These are phyloP conservation scores for Fusarium sp. DNA, from an alignment of 2,329 filamentous ascomycete species.

Conservation along the genomic window DNA sequence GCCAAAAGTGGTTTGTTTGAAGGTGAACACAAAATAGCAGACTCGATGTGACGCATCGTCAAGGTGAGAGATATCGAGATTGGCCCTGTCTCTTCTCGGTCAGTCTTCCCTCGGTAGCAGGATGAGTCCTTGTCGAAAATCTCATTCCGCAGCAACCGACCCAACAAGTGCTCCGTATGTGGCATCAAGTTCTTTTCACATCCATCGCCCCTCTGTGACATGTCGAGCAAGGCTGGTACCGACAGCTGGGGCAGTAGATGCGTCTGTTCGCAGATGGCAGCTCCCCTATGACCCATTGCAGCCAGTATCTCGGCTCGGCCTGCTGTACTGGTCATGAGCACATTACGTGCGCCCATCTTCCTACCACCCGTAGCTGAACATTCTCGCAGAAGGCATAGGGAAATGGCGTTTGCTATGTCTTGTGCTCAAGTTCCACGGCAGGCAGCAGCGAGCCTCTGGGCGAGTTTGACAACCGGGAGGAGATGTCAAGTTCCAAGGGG, in stretches of 20 bases:
- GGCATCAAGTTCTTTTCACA: neutral
- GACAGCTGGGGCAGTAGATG: neutral
- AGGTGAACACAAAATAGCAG: conserved; percentile 7
- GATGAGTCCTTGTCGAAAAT: neutral
- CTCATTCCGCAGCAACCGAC: neutral
- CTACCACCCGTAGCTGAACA: neutral
- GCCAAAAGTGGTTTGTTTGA: conserved; percentile 12
- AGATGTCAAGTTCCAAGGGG: neutral
- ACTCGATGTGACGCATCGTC: conserved; percentile 20
- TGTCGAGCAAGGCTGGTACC: conserved; percentile 1
- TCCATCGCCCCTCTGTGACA: conserved; percentile 6
- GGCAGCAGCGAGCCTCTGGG: conserved; percentile 25
- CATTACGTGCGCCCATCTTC: neutral
- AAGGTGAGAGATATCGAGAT: conserved; percentile 26
- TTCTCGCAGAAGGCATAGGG: neutral
- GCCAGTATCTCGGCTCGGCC: neutral
- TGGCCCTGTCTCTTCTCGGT: neutral
- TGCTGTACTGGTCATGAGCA: neutral
- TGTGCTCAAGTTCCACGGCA: conserved; percentile 31
- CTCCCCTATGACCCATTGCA: neutral
- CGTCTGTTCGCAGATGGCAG: conserved; percentile 1
- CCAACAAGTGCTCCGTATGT: neutral
- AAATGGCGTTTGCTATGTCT: conserved; percentile 9
- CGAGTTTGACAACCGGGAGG: conserved; percentile 10
- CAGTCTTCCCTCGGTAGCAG: neutral